Conservation (phyloP, 163 green algal species). For the Chlamydomonas reinhardtii region DNA sequence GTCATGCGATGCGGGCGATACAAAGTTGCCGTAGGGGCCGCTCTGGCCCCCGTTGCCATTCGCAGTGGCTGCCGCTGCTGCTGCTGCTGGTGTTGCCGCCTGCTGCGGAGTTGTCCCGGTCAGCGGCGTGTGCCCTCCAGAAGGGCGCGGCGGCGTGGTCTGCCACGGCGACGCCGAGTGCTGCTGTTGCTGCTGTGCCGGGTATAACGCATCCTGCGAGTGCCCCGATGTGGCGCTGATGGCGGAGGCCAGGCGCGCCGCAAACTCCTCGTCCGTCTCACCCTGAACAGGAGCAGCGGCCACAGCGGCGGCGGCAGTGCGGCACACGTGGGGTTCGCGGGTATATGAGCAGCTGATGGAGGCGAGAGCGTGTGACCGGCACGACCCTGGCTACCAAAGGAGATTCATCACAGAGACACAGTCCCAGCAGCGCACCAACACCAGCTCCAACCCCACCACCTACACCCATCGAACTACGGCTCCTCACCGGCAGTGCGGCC, state of each 20-base stretch:
- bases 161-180: background rate
- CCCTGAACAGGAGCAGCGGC: background rate
- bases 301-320: background rate
- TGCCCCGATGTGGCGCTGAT: slow-evolving; percentile 5
- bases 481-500: slow-evolving; percentile 26
- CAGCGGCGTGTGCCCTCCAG: background rate
- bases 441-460: background rate
- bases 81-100: too few species aligned
- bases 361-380: too few species aligned
- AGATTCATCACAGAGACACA: too few species aligned
- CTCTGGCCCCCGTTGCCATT: background rate
- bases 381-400: too few species aligned
- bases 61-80: background rate
- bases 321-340: background rate
- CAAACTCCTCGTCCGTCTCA: slow-evolving; percentile 39
- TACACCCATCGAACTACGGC: background rate
- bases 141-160: background rate
- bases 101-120: too few species aligned
- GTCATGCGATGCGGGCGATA: too few species aligned
- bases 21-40: background rate
- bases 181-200: background rate
- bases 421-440: background rate
- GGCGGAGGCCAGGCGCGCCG: slow-evolving; percentile 14
- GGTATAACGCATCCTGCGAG: background rate
- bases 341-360: background rate